A percentile compares a stretch with the other conserved stretches of the same genome.
Conservation (phyloP, 2,329 filamentous ascomycete genomes). For the Xenosphaeropsis pyriputrescens region DNA sequence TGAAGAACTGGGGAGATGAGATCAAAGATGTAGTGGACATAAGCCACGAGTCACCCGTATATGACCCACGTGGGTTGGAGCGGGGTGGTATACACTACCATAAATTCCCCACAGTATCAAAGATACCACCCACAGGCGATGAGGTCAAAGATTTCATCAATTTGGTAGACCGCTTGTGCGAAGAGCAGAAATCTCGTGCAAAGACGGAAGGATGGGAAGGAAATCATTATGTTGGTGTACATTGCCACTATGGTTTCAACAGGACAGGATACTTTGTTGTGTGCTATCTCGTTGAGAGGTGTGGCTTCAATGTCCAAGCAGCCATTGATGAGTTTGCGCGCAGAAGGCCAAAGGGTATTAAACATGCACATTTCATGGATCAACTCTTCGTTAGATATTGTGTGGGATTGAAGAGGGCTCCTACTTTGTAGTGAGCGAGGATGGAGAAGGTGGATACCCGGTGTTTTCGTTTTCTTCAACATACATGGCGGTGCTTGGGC, state of each 20-base stretch:
- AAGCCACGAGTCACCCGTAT: constrained; percentile 79
- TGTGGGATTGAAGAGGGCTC: constrained; percentile 14
- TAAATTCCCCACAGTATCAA: constrained; percentile 86
- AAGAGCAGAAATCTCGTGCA: constrained; percentile 31
- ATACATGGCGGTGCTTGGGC: no score
- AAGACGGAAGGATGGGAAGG: constrained; percentile 24
- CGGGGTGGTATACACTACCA: constrained; percentile 55
- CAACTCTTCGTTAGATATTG: constrained; percentile 67
- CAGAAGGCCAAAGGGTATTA: constrained; percentile 67
- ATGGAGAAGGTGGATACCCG: not conserved
- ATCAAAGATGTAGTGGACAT: constrained; percentile 80
- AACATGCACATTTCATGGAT: constrained; percentile 80
- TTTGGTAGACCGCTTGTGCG: constrained; percentile 43
- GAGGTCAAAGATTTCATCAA: constrained; percentile 39
- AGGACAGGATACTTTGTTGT: constrained; percentile 84
- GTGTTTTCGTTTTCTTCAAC: no score
- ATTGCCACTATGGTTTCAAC: constrained; percentile 96
- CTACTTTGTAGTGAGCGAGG: constrained; percentile 1
- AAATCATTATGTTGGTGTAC: constrained; percentile 54
- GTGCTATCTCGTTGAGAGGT: constrained; percentile 76
- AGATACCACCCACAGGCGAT: constrained; percentile 56
- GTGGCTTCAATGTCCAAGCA: constrained; percentile 55
- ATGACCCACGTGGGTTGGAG: constrained; percentile 61
- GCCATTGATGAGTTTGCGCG: constrained; percentile 67
- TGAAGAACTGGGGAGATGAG: constrained; percentile 45